Base-by-base conservation (phyloP, 1,284 basidiomycete genomes). In the Puccinia novopanici region DNA sequence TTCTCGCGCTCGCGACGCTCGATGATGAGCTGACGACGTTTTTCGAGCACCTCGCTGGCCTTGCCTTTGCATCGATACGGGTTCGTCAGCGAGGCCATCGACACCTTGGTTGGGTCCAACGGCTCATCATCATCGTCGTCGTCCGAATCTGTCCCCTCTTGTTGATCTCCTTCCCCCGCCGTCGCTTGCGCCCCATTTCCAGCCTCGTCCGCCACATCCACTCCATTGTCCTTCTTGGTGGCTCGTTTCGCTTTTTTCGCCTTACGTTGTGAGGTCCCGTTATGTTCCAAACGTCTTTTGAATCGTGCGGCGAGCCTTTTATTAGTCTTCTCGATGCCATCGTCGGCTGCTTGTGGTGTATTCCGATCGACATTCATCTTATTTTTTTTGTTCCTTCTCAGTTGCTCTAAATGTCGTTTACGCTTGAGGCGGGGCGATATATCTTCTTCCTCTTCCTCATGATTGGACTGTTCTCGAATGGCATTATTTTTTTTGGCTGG, bases 61-160 rank as follows among this genome's bases (percentile, higher is more conserved):
- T 45, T 83, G 81, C 48, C 81, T 77, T 88, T 92, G 81, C 90
- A 89, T 4, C 91, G 91, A 1, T 88, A 91, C 84, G 93, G 92
- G 40, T 88, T 88, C 84, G 92, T 92, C 2, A 93, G 88, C 0
- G 89, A 86, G 19, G 91, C 90, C 92, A 93, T 93, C 4, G 91
- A 92, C n/a, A 91, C 86, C 3, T 88, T 87, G 0, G 91, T 92
- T 22, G 92, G 92, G 83, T 93, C 92, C 57, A 93, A 91, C 1
- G 91, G 90, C 12, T 37, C 55, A 50, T 79, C 73, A 19, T 22
- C 50, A 8, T 57, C 55, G n/a, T n/a, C n/a, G n/a, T n/a, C n/a
- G n/a, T n/a, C n/a, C 17, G 30, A 45, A 48, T 74, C 74, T 13
- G 68, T 52, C 27, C 22, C 48, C n/a, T 22, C 45, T 45, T 70